Percentiles rank a stretch among this genome's conserved stretches.
phyloP scores from a whole-genome alignment of 306 rosid genomes.

The Arachis hypogaea region DNA sequence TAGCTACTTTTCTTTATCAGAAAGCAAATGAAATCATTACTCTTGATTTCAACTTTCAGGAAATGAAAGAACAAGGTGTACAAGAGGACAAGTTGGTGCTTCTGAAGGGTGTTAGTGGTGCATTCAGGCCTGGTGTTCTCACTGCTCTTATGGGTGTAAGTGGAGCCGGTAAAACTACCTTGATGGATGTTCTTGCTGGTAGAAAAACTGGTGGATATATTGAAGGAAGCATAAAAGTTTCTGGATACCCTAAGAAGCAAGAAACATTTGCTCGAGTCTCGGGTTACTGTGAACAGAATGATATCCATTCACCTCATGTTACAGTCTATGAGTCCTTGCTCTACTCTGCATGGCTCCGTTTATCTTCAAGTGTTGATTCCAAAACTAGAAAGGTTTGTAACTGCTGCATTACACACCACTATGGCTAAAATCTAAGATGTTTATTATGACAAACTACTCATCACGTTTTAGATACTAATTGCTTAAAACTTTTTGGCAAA shows the following conservation, averaged over 20 bases:
- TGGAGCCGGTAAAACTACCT: conserved; percentile 78
- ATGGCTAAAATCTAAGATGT: not conserved
- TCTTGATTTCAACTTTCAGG: conserved; percentile 45
- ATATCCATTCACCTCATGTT: conserved; percentile 76
- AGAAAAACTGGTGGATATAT: conserved; percentile 77
- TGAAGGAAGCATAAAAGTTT: conserved; percentile 58
- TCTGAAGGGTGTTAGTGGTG: conserved; percentile 63
- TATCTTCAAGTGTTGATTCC: conserved; percentile 45
- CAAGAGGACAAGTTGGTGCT: conserved; percentile 55
- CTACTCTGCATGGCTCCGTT: conserved; percentile 74
- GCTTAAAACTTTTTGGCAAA: conserved; percentile 24
- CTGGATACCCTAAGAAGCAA: conserved; percentile 70
- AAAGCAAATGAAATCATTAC: not conserved
- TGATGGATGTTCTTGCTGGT: conserved; percentile 77
- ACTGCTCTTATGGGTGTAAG: conserved; percentile 80
- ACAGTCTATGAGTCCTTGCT: conserved; percentile 64
- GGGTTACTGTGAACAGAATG: conserved; percentile 73
- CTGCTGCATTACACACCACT: not conserved
- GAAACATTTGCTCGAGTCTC: conserved; percentile 65
- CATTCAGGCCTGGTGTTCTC: conserved; percentile 74
- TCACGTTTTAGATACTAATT: conserved; percentile 16
- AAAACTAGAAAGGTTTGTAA: conserved; percentile 46
- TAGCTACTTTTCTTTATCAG: not conserved
- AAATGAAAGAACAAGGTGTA: conserved; percentile 65
- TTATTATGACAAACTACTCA: not conserved